phyloP scores from a whole-genome alignment of 1,284 basidiomycete genomes.

The Cystobasidiaceae sp. region DNA sequence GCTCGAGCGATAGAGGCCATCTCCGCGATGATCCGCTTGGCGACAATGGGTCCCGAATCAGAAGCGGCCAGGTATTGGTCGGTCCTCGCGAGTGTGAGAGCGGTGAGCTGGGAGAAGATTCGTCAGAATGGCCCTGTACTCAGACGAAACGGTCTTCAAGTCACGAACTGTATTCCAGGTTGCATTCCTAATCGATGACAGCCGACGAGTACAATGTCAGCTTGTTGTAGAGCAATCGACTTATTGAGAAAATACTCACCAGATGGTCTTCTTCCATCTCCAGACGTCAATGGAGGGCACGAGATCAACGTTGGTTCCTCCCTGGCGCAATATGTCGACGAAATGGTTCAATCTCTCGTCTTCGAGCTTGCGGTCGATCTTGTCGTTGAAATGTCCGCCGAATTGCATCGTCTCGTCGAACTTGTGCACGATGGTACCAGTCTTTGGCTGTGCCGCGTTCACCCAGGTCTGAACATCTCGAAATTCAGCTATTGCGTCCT shows the following conservation, averaged over 20 bases:
- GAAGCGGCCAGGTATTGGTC: conserved; percentile 27
- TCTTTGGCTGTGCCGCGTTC: conserved; percentile 39
- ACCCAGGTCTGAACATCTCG: conserved; percentile 51
- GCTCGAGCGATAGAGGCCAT: conserved; percentile 33
- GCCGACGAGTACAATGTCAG: not conserved
- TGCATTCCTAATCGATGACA: conserved; percentile 40
- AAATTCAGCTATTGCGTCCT: too few relatives aligned
- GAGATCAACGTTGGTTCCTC: conserved; percentile 46
- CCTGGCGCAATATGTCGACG: conserved; percentile 44
- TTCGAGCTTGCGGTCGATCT: conserved; percentile 39
- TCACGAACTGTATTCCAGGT: conserved; percentile 41
- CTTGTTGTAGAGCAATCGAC: too few relatives aligned
- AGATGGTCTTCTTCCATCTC: conserved; percentile 48
- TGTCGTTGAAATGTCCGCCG: conserved; percentile 46
- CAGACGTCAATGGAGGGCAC: conserved; percentile 51
- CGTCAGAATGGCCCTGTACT: conserved; percentile 11
- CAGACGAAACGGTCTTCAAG: too few relatives aligned
- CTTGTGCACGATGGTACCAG: conserved; percentile 43
- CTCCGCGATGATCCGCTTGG: conserved; percentile 30
- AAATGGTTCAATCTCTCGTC: conserved; percentile 44
- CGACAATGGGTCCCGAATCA: conserved; percentile 32
- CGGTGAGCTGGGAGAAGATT: conserved; percentile 5
- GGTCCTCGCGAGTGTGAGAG: not conserved
- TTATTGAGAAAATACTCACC: conserved; percentile 6
- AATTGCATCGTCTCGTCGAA: conserved; percentile 49